A percentile compares a stretch with the other conserved stretches of the same genome.
Evolutionary conservation across 306 rosid species (phyloP).

Genomic region (Castanopsis chinensis): DNA sequence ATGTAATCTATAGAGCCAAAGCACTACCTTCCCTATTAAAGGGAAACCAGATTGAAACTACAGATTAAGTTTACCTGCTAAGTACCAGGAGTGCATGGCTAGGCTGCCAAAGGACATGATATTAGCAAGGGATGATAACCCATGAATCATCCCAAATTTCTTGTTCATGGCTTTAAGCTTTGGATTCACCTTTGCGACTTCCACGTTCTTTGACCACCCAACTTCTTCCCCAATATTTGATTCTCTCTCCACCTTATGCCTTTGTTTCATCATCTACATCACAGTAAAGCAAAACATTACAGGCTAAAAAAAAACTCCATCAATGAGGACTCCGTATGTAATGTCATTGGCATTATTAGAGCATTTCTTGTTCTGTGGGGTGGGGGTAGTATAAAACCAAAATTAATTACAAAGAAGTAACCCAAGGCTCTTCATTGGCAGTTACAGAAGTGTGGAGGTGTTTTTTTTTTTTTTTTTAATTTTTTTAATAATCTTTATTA

Average conservation of each 20-base stretch:
- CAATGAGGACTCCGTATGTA: neutral
- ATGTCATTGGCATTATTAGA: neutral
- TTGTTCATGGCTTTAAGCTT: slow-evolving; percentile 93
- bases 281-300: slow-evolving; percentile 19
- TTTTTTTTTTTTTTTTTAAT: too few species aligned
- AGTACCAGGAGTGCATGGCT: slow-evolving; percentile 95
- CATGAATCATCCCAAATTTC: slow-evolving; percentile 99
- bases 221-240: slow-evolving; percentile 78
- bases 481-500: too few species aligned
- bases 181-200: slow-evolving; percentile 84
- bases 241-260: slow-evolving; percentile 95
- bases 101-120: slow-evolving; percentile 92
- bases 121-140: slow-evolving; percentile 92
- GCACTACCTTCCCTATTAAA: slow-evolving; percentile 22
- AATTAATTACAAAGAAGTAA: too few species aligned
- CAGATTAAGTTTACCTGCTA: slow-evolving; percentile 82
- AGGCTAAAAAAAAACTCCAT: neutral
- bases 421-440: neutral
- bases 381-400: neutral
- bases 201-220: slow-evolving; percentile 91
- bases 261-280: slow-evolving; percentile 91
- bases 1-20: neutral
- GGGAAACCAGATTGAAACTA: slow-evolving; percentile 35
- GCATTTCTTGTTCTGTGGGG: neutral
- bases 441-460: neutral